Evolutionary conservation across 2,329 filamentous ascomycete species (phyloP), one percentile per base, ranked within the genome.

Genomic region (Hypoxylon sp.): DNA sequence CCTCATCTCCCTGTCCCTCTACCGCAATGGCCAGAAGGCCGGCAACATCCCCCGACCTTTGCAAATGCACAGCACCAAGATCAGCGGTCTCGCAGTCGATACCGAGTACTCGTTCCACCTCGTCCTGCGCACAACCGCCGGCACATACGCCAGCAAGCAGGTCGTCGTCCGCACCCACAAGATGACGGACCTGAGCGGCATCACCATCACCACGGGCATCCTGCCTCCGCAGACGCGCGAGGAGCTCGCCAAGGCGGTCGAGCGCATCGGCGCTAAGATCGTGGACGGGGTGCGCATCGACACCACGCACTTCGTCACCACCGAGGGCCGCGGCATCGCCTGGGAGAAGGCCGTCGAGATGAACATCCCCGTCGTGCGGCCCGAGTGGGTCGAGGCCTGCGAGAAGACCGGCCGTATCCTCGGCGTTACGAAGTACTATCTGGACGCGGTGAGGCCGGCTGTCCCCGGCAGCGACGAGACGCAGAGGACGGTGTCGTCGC

Each of bases 281-380:
- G 92, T 94, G 63, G 95, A 98, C 74, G 88, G 88, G 11, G 94
- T 98, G 57, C 89, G 95, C 75, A 98, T 99, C 77, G 96, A 99
- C 79, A 99, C 96, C 0, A 99, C 96, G 14, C 96, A 99, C 81
- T 99, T 99, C 79, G 94, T 99, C 66, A 98, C 95, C 71, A 97
- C 94, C 9, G 96, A 99, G 80, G 94, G 94, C 31, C 86, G 94
- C 62, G 96, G 96, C 33, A 87, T 92, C 55, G 87, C 91, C 11
- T 99, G 96, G 96, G 96, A 99, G 82, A 97, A 96, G 84, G 96
- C 96, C 0, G 91, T 95, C 31, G 95, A 98, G 84, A 97, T 94
- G 88, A 99, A 98, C 80, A 97, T 99, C 60, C 96, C 96, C 6
- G 94, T 99, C 10, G 96, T 99, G 22, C 89, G 96, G 42, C 96